These are phyloP conservation scores for Selenicereus undatus DNA, from an alignment of 148 eudicot genomes.

Conservation along the genomic window DNA sequence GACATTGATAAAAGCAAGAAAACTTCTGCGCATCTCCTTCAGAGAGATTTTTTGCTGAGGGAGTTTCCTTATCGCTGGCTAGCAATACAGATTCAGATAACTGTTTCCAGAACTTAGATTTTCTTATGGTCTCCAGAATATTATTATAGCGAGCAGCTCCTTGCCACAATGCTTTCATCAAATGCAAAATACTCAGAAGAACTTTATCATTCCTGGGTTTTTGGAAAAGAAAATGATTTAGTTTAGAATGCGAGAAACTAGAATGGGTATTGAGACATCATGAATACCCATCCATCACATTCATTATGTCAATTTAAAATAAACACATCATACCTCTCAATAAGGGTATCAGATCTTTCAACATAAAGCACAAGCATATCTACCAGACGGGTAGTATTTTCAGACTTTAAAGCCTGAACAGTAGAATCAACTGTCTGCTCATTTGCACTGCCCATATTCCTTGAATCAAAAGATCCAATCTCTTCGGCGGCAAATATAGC, in stretches of 20 bases:
- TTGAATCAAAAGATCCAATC: slow-evolving; percentile 23
- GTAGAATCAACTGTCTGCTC: slow-evolving; percentile 36
- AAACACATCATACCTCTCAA: slow-evolving; percentile 47
- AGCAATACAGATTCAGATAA: slow-evolving; percentile 43
- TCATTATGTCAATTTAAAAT: neutral
- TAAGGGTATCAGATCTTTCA: slow-evolving; percentile 41
- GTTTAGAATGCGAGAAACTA: neutral
- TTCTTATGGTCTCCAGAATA: slow-evolving; percentile 58
- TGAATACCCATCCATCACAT: neutral
- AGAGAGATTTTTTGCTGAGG: slow-evolving; percentile 28
- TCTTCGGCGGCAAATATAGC: slow-evolving; percentile 51
- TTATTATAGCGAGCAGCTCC: slow-evolving; percentile 71
- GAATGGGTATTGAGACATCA: neutral
- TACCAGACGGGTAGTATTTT: slow-evolving; percentile 39
- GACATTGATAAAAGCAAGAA: slow-evolving; percentile 50
- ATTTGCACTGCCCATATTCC: slow-evolving; percentile 21
- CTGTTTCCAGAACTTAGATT: slow-evolving; percentile 65
- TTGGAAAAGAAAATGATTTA: slow-evolving; percentile 16
- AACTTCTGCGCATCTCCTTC: slow-evolving; percentile 39
- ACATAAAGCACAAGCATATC: slow-evolving; percentile 51
- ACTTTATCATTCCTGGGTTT: slow-evolving; percentile 52
- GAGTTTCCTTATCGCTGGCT: slow-evolving; percentile 23
- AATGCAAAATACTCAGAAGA: slow-evolving; percentile 51
- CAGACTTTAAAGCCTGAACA: slow-evolving; percentile 31
- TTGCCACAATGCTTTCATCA: slow-evolving; percentile 81